phyloP scores from a whole-genome alignment of 1,284 basidiomycete genomes.

The Trichosporon coremiiforme region DNA sequence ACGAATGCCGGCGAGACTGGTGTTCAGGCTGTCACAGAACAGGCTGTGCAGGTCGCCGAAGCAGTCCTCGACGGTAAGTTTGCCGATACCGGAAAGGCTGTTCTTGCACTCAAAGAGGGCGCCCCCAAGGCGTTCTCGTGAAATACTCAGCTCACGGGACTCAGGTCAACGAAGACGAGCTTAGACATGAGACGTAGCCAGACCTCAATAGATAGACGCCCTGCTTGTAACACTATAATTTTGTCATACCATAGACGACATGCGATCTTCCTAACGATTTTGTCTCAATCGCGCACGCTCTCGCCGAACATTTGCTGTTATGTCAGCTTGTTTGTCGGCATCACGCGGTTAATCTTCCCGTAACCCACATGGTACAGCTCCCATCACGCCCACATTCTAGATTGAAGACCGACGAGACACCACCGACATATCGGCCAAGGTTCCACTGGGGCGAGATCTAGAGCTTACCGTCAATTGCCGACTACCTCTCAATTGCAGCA shows the following conservation, averaged over 20 bases:
- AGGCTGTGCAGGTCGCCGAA: slow-evolving; percentile 39
- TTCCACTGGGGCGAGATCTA: not conserved
- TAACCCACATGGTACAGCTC: no score
- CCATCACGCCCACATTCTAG: no score
- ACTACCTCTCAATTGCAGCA: no score
- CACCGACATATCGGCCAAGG: not conserved
- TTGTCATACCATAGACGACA: not conserved
- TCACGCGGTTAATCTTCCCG: no score
- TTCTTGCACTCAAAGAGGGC: not conserved
- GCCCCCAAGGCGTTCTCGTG: not conserved
- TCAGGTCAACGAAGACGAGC: slow-evolving; percentile 9
- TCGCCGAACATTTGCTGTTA: no score
- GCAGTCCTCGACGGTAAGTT: slow-evolving; percentile 31
- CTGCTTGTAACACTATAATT: not conserved
- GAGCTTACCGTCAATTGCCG: not conserved
- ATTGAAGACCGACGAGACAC: no score
- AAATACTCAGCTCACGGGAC: not conserved
- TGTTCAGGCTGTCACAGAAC: slow-evolving; percentile 42
- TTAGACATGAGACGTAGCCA: not conserved
- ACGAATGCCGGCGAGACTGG: slow-evolving; percentile 51
- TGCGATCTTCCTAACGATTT: not conserved
- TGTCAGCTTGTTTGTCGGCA: no score
- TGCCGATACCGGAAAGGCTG: slow-evolving; percentile 16
- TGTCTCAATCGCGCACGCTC: no score
- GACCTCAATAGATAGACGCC: not conserved